Percentiles rank a stretch among this genome's conserved stretches.
Evolutionary conservation across 225 moss, liverwort and hornwort genomes (phyloP).

Genomic region (Bryum argenteum): DNA sequence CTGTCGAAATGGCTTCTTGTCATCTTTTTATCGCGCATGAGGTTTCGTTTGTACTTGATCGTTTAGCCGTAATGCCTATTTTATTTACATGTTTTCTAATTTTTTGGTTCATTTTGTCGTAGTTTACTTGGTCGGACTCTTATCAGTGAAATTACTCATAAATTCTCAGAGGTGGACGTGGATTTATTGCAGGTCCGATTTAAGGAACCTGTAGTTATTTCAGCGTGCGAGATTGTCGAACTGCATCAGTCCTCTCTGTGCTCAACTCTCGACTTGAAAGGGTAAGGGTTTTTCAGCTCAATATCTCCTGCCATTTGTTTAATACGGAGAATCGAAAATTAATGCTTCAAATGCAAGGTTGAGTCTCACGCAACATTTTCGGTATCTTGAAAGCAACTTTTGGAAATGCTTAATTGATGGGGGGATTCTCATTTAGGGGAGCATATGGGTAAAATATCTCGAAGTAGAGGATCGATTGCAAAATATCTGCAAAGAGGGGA

Average conservation of each 20-base stretch:
- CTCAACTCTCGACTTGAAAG: slow-evolving; percentile 63
- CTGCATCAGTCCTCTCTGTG: slow-evolving; percentile 64
- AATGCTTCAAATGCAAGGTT: slow-evolving; percentile 1
- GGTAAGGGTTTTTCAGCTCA: slow-evolving; percentile 46
- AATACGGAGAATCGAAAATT: neutral
- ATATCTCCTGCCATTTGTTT: slow-evolving; percentile 8
- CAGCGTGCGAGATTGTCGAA: slow-evolving; percentile 89
- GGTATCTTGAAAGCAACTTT: slow-evolving; percentile 5
- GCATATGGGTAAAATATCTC: too few relatives aligned
- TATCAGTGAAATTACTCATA: neutral
- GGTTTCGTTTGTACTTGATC: slow-evolving; percentile 11
- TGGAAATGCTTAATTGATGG: neutral
- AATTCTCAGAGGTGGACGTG: slow-evolving; percentile 22
- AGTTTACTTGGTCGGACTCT: neutral
- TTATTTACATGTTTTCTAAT: neutral
- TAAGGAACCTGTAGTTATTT: slow-evolving; percentile 92
- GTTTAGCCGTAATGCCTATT: neutral
- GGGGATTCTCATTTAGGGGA: too few relatives aligned
- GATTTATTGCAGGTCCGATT: slow-evolving; percentile 76
- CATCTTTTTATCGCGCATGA: neutral
- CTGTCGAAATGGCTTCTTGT: neutral
- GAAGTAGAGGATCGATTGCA: too few relatives aligned
- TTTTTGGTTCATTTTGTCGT: slow-evolving; percentile 13
- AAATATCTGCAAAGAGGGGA: too few relatives aligned
- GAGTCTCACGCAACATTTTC: neutral